Percentiles rank a stretch among this genome's conserved stretches.
Evolutionary conservation across 2,329 filamentous ascomycete species (phyloP).

Genomic region (Fusarium albosuccineum): DNA sequence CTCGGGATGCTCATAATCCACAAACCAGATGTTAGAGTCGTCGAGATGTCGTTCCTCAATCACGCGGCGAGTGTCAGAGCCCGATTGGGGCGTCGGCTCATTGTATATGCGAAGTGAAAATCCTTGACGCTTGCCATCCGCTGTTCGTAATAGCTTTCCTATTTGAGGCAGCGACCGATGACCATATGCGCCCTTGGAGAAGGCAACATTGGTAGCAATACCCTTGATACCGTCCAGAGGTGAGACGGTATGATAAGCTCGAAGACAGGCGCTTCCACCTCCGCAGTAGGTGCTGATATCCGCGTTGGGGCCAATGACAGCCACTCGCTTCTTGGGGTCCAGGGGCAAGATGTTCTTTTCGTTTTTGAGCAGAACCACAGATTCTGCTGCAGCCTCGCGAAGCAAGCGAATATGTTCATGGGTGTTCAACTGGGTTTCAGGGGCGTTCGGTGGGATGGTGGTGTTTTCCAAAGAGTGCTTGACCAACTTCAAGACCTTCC

Average conservation of each 20-base stretch:
- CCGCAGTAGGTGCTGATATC: conserved; percentile 52
- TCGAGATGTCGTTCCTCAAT: conserved; percentile 42
- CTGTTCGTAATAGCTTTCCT: conserved; percentile 38
- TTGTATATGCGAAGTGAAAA: conserved; percentile 47
- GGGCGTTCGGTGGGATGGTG: conserved; percentile 23
- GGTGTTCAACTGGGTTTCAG: conserved; percentile 33
- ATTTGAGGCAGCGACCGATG: conserved; percentile 52
- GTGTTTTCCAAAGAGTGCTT: conserved; percentile 38
- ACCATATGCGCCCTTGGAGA: conserved; percentile 47
- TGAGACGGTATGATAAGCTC: conserved; percentile 49
- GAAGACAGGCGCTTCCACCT: conserved; percentile 50
- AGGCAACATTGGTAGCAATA: conserved; percentile 36
- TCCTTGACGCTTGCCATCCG: conserved; percentile 36
- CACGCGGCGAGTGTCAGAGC: conserved; percentile 1
- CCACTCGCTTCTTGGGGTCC: conserved; percentile 45
- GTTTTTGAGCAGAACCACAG: conserved; percentile 64
- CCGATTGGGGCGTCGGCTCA: conserved; percentile 22
- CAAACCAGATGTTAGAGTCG: conserved; percentile 43
- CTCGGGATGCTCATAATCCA: conserved; percentile 45
- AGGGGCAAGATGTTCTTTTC: conserved; percentile 19
- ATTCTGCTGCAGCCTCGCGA: conserved; percentile 64
- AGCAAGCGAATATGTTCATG: conserved; percentile 45
- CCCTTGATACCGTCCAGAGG: conserved; percentile 48
- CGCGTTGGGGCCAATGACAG: conserved; percentile 68
- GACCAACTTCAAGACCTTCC: conserved; percentile 50